Percentiles rank a stretch among this genome's conserved stretches.
Evolutionary conservation across 140 eudicot species (phyloP).

Genomic region (Cichorium intybus): DNA sequence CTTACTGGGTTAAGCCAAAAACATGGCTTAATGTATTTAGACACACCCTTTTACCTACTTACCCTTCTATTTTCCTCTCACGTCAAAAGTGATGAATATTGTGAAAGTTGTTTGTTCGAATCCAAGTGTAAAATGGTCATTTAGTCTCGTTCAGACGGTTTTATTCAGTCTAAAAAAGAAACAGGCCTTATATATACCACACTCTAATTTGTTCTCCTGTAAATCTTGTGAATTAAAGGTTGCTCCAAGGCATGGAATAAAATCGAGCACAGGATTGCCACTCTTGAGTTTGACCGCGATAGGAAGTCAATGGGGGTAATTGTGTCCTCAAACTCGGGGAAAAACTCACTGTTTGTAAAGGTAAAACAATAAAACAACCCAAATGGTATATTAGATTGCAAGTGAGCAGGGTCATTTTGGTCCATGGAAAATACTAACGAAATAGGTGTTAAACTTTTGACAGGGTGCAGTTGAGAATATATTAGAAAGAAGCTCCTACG

Average conservation of each 20-base stretch:
- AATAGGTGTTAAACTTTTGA: conserved; percentile 4
- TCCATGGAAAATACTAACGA: neutral
- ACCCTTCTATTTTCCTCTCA: too few species aligned
- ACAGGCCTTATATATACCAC: too few species aligned
- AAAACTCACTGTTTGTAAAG: conserved; percentile 65
- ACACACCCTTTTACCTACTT: too few species aligned
- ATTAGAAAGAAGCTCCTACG: conserved; percentile 71
- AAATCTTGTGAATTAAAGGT: conserved; percentile 24
- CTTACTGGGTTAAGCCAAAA: too few species aligned
- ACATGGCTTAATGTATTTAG: too few species aligned
- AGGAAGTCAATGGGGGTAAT: conserved; percentile 94
- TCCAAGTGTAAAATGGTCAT: too few species aligned
- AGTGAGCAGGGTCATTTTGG: neutral
- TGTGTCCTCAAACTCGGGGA: conserved; percentile 54
- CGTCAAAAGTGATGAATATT: too few species aligned
- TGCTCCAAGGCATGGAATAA: conserved; percentile 57
- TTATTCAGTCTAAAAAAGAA: too few species aligned
- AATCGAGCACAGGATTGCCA: conserved; percentile 60
- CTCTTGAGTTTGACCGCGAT: conserved; percentile 93
- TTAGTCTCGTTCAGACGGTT: too few species aligned
- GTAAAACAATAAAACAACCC: conserved; percentile 9
- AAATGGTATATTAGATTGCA: neutral
- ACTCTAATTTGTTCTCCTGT: conserved; percentile 10
- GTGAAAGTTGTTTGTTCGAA: too few species aligned
- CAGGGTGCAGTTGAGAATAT: conserved; percentile 92